Conservation (phyloP, 768 basidiomycete species). For the Rhizopogon vesiculosus region DNA sequence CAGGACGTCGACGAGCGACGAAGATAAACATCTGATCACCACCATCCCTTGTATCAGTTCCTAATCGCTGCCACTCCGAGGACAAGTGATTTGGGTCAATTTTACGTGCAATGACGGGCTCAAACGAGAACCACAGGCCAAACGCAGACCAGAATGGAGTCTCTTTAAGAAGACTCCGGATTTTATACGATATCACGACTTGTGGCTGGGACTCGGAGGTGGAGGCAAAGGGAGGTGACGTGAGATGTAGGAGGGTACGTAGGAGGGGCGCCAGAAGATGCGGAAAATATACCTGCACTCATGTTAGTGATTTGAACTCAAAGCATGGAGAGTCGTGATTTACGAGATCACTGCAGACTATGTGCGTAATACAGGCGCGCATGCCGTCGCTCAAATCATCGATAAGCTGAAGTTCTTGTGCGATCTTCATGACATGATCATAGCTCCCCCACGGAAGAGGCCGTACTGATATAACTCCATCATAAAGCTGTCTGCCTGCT, state of each 20-base stretch:
- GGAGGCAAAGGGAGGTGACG: constrained; percentile 42
- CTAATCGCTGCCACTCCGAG: constrained; percentile 37
- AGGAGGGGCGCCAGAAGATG: constrained; percentile 75
- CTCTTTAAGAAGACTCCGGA: constrained; percentile 71
- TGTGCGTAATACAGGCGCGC: constrained; percentile 44
- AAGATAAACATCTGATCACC: constrained; percentile 53
- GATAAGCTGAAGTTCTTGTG: constrained; percentile 29
- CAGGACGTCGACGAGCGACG: constrained; percentile 48
- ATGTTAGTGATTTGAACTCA: not conserved
- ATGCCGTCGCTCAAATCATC: constrained; percentile 3
- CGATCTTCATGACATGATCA: constrained; percentile 36
- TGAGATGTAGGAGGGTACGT: constrained; percentile 67
- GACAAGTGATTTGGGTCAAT: not conserved
- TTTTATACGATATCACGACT: constrained; percentile 71
- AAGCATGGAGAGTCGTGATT: constrained; percentile 21
- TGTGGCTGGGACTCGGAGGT: constrained; percentile 13
- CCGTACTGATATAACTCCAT: constrained; percentile 30
- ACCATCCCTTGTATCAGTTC: constrained; percentile 24
- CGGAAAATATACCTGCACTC: constrained; percentile 75
- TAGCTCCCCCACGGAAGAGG: constrained; percentile 71
- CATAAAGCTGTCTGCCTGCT: not conserved
- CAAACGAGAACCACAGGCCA: constrained; percentile 71
- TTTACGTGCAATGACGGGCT: constrained; percentile 42
- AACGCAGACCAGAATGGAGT: constrained; percentile 75
- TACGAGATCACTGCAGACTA: constrained; percentile 84